phyloP scores from a whole-genome alignment of 768 basidiomycete genomes.

The Collybia mongolica region DNA sequence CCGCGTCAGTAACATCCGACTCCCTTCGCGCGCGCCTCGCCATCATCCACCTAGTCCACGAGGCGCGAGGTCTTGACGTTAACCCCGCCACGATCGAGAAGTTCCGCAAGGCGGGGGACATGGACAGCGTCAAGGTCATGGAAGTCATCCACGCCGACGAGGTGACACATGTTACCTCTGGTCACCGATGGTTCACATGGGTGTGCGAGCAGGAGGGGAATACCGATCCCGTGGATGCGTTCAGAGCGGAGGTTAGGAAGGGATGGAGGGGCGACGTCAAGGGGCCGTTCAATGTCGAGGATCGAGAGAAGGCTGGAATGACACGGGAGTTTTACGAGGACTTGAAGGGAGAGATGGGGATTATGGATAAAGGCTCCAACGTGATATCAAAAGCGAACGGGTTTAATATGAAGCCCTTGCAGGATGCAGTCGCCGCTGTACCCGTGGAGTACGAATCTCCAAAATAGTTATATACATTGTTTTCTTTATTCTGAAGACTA shows the following conservation, averaged over 20 bases:
- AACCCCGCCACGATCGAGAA: slow-evolving; percentile 79
- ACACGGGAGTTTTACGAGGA: slow-evolving; percentile 70
- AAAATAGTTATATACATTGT: no score
- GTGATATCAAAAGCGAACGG: neutral
- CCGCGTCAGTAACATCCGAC: slow-evolving; percentile 62
- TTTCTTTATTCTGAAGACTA: no score
- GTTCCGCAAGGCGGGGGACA: slow-evolving; percentile 65
- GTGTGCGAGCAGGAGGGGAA: slow-evolving; percentile 50
- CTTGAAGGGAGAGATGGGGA: slow-evolving; percentile 59
- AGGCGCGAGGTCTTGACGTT: slow-evolving; percentile 81
- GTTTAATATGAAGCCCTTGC: slow-evolving; percentile 5
- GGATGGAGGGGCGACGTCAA: slow-evolving; percentile 75
- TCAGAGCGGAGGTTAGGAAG: slow-evolving; percentile 65
- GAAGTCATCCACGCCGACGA: slow-evolving; percentile 81
- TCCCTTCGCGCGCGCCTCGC: slow-evolving; percentile 73
- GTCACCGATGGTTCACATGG: slow-evolving; percentile 85
- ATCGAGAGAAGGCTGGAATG: slow-evolving; percentile 73
- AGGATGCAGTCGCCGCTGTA: slow-evolving; percentile 14
- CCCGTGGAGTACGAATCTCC: slow-evolving; percentile 13
- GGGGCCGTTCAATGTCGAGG: slow-evolving; percentile 81
- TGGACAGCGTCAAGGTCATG: slow-evolving; percentile 63
- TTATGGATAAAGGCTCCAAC: slow-evolving; percentile 7
- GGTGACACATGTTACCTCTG: slow-evolving; percentile 78
- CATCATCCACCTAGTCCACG: slow-evolving; percentile 85
- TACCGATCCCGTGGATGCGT: slow-evolving; percentile 60